Percentiles rank a stretch among this genome's conserved stretches.
Conservation (phyloP, 2,329 filamentous ascomycete genomes). For the Kalaharituber pfeilii region DNA sequence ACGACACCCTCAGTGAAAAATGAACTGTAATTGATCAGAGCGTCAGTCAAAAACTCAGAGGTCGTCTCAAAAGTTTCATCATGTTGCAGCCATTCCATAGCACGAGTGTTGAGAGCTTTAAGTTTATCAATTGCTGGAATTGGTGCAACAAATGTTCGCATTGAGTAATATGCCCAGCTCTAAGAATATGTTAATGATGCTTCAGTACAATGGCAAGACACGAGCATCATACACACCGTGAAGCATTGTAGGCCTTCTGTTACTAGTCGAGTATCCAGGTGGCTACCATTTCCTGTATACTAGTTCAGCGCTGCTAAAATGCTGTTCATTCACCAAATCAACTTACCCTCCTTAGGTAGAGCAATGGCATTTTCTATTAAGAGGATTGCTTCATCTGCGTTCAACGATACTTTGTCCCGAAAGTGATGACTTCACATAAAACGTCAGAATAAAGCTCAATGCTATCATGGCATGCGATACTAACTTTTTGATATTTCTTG, state of each 20-base stretch:
- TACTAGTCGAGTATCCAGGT: conserved; percentile 31
- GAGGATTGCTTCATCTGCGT: conserved; percentile 35
- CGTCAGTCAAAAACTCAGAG: conserved; percentile 47
- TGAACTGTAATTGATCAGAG: conserved; percentile 45
- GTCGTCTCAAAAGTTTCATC: conserved; percentile 42
- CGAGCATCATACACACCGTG: conserved; percentile 33
- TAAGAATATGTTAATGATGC: conserved; percentile 26
- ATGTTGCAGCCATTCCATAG: conserved; percentile 43
- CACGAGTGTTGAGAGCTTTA: conserved; percentile 40
- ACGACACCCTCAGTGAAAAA: conserved; percentile 43
- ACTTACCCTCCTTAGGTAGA: neutral
- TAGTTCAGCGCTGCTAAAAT: conserved; percentile 26
- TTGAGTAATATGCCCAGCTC: conserved; percentile 60
- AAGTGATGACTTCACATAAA: conserved; percentile 27
- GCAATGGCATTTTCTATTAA: conserved; percentile 31
- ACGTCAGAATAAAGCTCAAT: neutral
- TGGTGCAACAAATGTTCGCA: conserved; percentile 42
- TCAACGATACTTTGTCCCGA: conserved; percentile 36
- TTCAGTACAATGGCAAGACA: conserved; percentile 5
- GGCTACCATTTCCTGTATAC: conserved; percentile 14
- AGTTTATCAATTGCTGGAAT: conserved; percentile 42
- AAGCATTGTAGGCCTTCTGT: conserved; percentile 43
- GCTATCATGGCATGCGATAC: conserved; percentile 18
- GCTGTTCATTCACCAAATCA: conserved; percentile 22
- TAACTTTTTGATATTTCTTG: conserved; percentile 40